These are phyloP conservation scores for Rhododendron henanense DNA, from an alignment of 148 eudicot genomes.

Conservation along the genomic window DNA sequence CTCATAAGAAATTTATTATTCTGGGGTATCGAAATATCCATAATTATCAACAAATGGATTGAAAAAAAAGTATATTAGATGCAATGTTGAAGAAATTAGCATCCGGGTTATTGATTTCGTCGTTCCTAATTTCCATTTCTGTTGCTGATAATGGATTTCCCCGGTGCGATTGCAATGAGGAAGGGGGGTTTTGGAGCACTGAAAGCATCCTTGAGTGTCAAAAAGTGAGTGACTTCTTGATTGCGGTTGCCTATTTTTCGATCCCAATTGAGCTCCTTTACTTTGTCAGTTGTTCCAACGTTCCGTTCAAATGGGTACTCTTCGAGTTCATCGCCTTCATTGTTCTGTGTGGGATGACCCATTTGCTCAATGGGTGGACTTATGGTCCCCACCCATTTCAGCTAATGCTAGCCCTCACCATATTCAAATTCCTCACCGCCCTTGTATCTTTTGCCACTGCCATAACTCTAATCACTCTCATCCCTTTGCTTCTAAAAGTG, in stretches of 20 bases:
- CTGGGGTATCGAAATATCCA: neutral
- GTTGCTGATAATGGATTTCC: constrained; percentile 35
- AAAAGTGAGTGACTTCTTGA: constrained; percentile 75
- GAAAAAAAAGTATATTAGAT: constrained; percentile 13
- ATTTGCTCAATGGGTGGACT: constrained; percentile 86
- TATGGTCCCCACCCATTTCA: constrained; percentile 77
- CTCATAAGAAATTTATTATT: neutral
- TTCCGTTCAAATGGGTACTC: constrained; percentile 92
- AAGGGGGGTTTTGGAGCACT: constrained; percentile 63
- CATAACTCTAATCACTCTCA: constrained; percentile 69
- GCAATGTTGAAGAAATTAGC: constrained; percentile 54
- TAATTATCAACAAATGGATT: constrained; percentile 18
- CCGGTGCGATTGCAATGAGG: constrained; percentile 63
- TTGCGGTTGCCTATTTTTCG: constrained; percentile 86
- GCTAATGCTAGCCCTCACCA: constrained; percentile 62
- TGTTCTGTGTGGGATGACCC: constrained; percentile 94
- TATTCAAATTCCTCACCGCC: constrained; percentile 77
- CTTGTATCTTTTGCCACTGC: constrained; percentile 89
- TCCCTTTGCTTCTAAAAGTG: constrained; percentile 77
- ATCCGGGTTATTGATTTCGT: constrained; percentile 30
- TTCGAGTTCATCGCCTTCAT: constrained; percentile 82
- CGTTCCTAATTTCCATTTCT: constrained; percentile 32
- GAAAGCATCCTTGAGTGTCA: constrained; percentile 65
- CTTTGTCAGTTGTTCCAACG: constrained; percentile 80
- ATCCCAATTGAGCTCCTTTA: constrained; percentile 86